These are phyloP conservation scores for Acacia melanoxylon DNA, from an alignment of 306 rosid species.

Conservation along the genomic window DNA sequence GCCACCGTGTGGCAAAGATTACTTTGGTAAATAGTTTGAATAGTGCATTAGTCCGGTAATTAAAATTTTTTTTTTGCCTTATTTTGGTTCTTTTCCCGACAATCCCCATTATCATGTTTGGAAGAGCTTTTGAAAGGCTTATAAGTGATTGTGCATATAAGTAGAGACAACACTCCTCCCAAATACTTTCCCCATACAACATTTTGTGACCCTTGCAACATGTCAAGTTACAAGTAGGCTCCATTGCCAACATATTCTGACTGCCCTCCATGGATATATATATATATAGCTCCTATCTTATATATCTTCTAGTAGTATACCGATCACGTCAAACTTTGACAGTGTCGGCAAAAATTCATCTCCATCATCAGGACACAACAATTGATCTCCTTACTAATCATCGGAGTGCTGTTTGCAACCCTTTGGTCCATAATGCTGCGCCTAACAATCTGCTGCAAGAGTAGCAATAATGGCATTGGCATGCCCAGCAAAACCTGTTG, in stretches of 20 bases:
- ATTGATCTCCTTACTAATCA: constrained; percentile 38
- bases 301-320: not conserved
- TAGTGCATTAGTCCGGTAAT: too few relatives aligned
- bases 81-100: too few relatives aligned
- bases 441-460: constrained; percentile 64
- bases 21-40: too few relatives aligned
- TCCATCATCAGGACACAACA: not conserved
- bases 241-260: not conserved
- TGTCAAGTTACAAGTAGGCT: not conserved
- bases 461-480: constrained; percentile 83
- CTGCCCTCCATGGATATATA: not conserved
- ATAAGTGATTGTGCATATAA: too few relatives aligned
- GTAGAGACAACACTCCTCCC: too few relatives aligned
- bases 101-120: too few relatives aligned
- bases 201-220: not conserved
- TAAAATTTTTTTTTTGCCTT: too few relatives aligned
- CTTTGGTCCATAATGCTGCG: constrained; percentile 84
- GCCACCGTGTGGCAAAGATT: too few relatives aligned
- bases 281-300: not conserved
- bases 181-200: too few relatives aligned
- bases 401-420: constrained; percentile 82
- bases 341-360: not conserved
- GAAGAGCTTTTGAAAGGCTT: too few relatives aligned
- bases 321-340: not conserved
- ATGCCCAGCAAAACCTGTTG: constrained; percentile 87